Conservation (phyloP, 352 stramenopile species). For the Pythium grandisporangium region DNA sequence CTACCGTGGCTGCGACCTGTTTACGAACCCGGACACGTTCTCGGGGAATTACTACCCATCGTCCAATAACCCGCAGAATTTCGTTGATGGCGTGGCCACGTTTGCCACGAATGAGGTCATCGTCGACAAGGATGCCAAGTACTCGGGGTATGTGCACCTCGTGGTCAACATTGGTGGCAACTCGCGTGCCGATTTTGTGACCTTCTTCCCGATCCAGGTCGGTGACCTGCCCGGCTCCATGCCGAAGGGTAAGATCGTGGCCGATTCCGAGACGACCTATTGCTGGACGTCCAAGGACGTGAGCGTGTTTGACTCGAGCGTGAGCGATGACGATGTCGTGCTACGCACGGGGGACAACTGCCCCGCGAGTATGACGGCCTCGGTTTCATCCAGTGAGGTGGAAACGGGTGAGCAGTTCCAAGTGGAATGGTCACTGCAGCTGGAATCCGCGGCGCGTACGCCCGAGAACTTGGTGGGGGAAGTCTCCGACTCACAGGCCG, state of each 20-base stretch:
- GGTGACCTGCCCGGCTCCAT: slow-evolving; percentile 46
- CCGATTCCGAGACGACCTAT: slow-evolving; percentile 65
- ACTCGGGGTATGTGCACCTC: slow-evolving; percentile 66
- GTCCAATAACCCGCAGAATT: slow-evolving; percentile 66
- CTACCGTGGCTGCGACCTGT: slow-evolving; percentile 63
- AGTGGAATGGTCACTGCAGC: slow-evolving; percentile 55
- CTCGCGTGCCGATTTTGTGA: slow-evolving; percentile 63
- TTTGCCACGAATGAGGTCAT: slow-evolving; percentile 59
- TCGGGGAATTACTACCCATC: slow-evolving; percentile 45
- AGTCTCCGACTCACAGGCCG: slow-evolving; percentile 43
- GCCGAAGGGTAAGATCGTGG: slow-evolving; percentile 23
- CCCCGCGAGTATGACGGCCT: slow-evolving; percentile 50
- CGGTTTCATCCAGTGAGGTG: slow-evolving; percentile 39
- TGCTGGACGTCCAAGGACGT: slow-evolving; percentile 52
- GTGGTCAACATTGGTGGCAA: slow-evolving; percentile 57
- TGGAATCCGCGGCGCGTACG: slow-evolving; percentile 35
- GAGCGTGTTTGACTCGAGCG: slow-evolving; percentile 48
- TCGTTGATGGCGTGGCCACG: slow-evolving; percentile 32
- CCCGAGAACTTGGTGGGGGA: slow-evolving; percentile 52
- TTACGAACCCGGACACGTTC: slow-evolving; percentile 18
- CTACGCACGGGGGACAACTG: slow-evolving; percentile 61
- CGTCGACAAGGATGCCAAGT: slow-evolving; percentile 69
- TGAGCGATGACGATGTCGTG: slow-evolving; percentile 31
- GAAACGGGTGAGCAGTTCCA: slow-evolving; percentile 36
- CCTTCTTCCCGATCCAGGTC: slow-evolving; percentile 72